Evolutionary conservation across 1,284 basidiomycete genomes (phyloP), one percentile per base, ranked within the genome.

Genomic region (Ustanciosporium gigantosporum): DNA sequence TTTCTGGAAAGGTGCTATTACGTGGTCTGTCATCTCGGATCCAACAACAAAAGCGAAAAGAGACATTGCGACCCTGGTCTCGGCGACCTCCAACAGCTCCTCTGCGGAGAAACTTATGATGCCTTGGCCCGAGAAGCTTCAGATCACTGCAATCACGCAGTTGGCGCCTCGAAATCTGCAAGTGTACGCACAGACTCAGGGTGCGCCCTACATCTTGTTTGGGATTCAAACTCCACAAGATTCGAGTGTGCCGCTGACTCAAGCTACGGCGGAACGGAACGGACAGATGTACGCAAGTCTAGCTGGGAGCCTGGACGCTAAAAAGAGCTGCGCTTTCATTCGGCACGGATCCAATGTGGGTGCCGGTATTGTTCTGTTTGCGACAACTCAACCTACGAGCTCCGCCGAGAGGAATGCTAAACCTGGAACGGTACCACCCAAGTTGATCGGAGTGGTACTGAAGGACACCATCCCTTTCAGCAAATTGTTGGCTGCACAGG

Each of bases 1-100:
- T 13, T 70, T 70, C 38, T 73, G 70, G 70, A 41, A 59, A 19
- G 70, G 70, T 27, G 49, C 67, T 9, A 46, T 73, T 27, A 64
- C 56, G 16, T 73, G 70, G 68, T 53, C 44, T n/a, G 39, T 68
- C 24, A 53, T 60, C 43, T 52, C 46, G 2, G 60, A 57, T 15
- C 47, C 57, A 13, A 32, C 35, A 8, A 61, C 61, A 19, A 61
- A 57, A 22, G 36, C 50, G 15, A 60, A 65, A 15, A 38, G 59
- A 7, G 53, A 65, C 23, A 58, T 67, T 14, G 66, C 68, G 9
- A 61, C 69, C 1, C 52, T 69, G n/a, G 61, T 70, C 21, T 58
- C 62, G 9, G 59, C 68, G 17, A 60, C 62, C 21, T 59, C 52
- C 23, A 61, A 61, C 43, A 40, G 48, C 5, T 31, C 50, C 3